Conservation (phyloP, 2,329 filamentous ascomycete species). For the Stemphylium vesicarium region DNA sequence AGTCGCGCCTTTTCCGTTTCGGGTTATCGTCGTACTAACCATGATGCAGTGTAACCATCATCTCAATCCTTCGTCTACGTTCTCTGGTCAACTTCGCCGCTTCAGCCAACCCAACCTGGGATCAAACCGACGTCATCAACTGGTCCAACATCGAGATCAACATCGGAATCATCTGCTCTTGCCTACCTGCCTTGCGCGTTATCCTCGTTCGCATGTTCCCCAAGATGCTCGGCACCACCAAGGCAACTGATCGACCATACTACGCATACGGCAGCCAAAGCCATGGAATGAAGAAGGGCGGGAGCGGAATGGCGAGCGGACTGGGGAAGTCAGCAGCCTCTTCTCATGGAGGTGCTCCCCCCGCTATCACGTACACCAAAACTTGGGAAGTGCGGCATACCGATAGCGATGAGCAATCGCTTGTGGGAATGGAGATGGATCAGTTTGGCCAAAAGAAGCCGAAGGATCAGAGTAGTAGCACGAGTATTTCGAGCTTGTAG, state of each 20-base stretch:
- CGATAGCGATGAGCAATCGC: slow-evolving; percentile 18
- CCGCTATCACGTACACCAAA: slow-evolving; percentile 23
- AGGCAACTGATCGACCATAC: slow-evolving; percentile 18
- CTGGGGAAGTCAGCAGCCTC: slow-evolving; percentile 5
- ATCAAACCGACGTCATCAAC: slow-evolving; percentile 49
- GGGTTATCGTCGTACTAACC: not conserved
- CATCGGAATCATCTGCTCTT: slow-evolving; percentile 54
- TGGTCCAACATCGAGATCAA: slow-evolving; percentile 55
- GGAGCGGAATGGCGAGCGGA: slow-evolving; percentile 13
- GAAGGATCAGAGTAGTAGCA: slow-evolving; percentile 10
- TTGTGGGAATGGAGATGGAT: slow-evolving; percentile 13
- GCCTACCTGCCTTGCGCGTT: slow-evolving; percentile 52
- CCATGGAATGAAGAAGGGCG: slow-evolving; percentile 32
- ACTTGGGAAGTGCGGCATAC: slow-evolving; percentile 21
- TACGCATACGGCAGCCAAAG: slow-evolving; percentile 20
- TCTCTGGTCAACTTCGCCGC: slow-evolving; percentile 52
- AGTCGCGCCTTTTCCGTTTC: not conserved
- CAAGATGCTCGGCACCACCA: slow-evolving; percentile 45
- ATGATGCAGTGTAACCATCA: slow-evolving; percentile 45
- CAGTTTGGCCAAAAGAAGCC: slow-evolving; percentile 6
- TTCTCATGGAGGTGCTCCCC: not conserved
- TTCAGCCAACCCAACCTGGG: slow-evolving; percentile 51
- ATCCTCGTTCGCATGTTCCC: slow-evolving; percentile 50
- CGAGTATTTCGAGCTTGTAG: slow-evolving; percentile 18
- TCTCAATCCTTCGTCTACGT: slow-evolving; percentile 54